Percentiles rank a stretch among this genome's conserved stretches.
phyloP scores from a whole-genome alignment of 1,284 basidiomycete genomes.

The Trichosporon sp. region DNA sequence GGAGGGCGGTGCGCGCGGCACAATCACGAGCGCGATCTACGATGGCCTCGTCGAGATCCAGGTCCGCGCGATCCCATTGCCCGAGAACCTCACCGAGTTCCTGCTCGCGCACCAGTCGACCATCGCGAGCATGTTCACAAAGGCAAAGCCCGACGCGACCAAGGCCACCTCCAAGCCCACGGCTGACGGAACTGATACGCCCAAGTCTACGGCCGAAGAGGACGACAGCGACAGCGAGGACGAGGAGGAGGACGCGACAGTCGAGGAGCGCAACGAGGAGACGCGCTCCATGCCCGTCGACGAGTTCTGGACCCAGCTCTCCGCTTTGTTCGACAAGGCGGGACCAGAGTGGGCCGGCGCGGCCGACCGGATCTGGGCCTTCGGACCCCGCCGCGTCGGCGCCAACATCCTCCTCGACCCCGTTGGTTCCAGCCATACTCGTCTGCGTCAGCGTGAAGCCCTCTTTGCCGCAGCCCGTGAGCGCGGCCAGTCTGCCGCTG shows the following conservation, averaged over 20 bases:
- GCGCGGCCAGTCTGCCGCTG: conserved; percentile 50
- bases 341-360: conserved; percentile 82
- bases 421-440: conserved; percentile 38
- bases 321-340: conserved; percentile 66
- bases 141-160: conserved; percentile 43
- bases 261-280: conserved; percentile 51
- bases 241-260: conserved; percentile 41
- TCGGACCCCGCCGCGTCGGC: conserved; percentile 85
- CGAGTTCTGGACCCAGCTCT: conserved; percentile 78
- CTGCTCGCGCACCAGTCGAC: conserved; percentile 67
- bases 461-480: conserved; percentile 50
- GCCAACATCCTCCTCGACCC: conserved; percentile 83
- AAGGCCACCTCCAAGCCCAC: conserved; percentile 21
- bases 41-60: conserved; percentile 79
- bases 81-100: conserved; percentile 69
- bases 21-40: conserved; percentile 69
- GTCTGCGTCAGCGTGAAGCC: conserved; percentile 46
- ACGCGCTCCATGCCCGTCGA: conserved; percentile 66
- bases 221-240: conserved; percentile 35
- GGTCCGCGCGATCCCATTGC: conserved; percentile 79
- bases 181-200: not conserved
- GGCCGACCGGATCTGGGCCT: conserved; percentile 78
- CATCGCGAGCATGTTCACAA: conserved; percentile 44
- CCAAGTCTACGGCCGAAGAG: conserved; percentile 16
- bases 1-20: conserved; percentile 74